Conservation (phyloP, 257 asterid species). For the Fraxinus americana region DNA sequence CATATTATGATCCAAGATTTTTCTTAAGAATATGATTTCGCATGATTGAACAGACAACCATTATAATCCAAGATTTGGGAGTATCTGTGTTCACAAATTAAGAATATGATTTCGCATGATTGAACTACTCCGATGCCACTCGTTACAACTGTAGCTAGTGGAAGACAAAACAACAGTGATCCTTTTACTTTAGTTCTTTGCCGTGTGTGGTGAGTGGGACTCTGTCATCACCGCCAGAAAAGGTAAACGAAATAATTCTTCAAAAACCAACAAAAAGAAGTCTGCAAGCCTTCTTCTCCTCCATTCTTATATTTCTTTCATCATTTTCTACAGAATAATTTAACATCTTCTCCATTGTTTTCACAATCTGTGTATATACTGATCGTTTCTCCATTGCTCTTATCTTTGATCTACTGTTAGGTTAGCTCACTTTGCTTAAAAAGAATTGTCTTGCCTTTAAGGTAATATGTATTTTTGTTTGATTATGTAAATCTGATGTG, state of each 20-base stretch:
- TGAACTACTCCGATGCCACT: slow-evolving; percentile 19
- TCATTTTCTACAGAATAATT: background rate
- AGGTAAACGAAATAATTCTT: slow-evolving; percentile 15
- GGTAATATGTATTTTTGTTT: slow-evolving; percentile 26
- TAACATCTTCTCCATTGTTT: slow-evolving; percentile 2
- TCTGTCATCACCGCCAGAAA: background rate
- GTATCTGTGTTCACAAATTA: no score
- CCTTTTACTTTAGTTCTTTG: slow-evolving; percentile 20
- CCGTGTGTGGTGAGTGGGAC: slow-evolving; percentile 14
- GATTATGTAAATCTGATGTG: slow-evolving; percentile 1
- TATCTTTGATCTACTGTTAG: slow-evolving; percentile 29
- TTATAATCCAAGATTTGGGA: no score
- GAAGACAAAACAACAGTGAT: slow-evolving; percentile 26
- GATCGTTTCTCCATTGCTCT: background rate
- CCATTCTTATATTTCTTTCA: slow-evolving; percentile 25
- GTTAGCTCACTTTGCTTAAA: slow-evolving; percentile 16
- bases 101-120: background rate
- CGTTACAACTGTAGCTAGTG: slow-evolving; percentile 25
- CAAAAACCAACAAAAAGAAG: slow-evolving; percentile 28
- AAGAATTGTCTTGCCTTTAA: background rate
- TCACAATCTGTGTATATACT: background rate
- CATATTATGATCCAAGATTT: no score
- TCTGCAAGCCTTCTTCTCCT: slow-evolving; percentile 21
- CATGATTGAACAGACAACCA: no score
- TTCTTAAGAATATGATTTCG: no score